phyloP scores from a whole-genome alignment of 2,329 filamentous ascomycete species.

The Huntiella bhutanensis region DNA sequence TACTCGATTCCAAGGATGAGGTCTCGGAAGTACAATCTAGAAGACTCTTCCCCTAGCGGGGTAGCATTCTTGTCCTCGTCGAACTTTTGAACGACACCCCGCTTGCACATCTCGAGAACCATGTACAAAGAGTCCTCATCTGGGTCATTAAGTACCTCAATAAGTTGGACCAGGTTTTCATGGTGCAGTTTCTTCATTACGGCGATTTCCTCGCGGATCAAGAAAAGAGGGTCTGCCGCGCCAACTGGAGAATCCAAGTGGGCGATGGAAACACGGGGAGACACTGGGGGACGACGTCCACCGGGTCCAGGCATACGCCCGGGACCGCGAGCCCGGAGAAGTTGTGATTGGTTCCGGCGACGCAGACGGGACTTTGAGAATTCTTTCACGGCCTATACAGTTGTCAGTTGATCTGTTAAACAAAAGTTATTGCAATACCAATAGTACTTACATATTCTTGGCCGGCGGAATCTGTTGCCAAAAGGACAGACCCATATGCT shows the following conservation, averaged over 20 bases:
- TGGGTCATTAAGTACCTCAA: constrained; percentile 89
- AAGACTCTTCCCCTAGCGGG: constrained; percentile 66
- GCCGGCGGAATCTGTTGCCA: constrained; percentile 77
- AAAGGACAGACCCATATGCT: constrained; percentile 84
- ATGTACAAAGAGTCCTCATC: constrained; percentile 94
- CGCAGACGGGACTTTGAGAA: constrained; percentile 86
- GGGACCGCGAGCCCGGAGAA: constrained; percentile 43
- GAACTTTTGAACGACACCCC: constrained; percentile 92
- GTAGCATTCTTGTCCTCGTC: constrained; percentile 65
- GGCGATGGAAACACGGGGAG: constrained; percentile 7
- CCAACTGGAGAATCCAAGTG: constrained; percentile 5
- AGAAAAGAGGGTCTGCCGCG: constrained; percentile 51
- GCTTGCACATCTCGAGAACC: constrained; percentile 98
- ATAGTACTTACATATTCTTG: constrained; percentile 62
- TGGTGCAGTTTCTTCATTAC: constrained; percentile 99
- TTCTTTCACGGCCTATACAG: constrained; percentile 70
- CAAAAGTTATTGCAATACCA: neutral
- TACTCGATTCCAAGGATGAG: constrained; percentile 92
- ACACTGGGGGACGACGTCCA: constrained; percentile 7
- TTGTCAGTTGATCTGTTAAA: constrained; percentile 11
- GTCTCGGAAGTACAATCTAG: constrained; percentile 85
- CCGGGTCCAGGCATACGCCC: constrained; percentile 17
- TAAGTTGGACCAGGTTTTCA: constrained; percentile 76
- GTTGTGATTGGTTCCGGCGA: constrained; percentile 76
- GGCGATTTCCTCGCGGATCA: constrained; percentile 91